These are phyloP conservation scores for Cordyceps cateniannulata DNA, from an alignment of 2,329 filamentous ascomycete species.

Conservation along the genomic window DNA sequence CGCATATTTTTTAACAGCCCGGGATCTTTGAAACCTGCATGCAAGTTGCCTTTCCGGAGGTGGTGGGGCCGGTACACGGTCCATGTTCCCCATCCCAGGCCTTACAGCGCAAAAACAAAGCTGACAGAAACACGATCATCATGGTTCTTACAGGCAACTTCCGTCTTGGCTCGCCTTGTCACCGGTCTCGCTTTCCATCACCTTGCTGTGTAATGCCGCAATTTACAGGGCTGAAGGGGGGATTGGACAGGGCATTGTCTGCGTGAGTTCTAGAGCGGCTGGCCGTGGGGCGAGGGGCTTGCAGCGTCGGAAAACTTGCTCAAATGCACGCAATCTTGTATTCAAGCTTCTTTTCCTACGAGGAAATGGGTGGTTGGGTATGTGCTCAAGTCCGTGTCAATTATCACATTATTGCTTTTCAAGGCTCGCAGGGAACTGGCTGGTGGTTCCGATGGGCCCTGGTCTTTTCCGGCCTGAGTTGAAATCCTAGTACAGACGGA, in stretches of 20 bases:
- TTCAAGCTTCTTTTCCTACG: constrained; percentile 11
- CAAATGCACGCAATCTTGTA: constrained; percentile 30
- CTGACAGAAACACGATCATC: neutral
- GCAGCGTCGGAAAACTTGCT: constrained; percentile 30
- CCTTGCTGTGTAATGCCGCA: neutral
- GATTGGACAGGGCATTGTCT: neutral
- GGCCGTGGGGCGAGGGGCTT: constrained; percentile 2
- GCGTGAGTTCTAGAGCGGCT: neutral
- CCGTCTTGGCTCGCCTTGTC: neutral
- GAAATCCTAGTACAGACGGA: no score
- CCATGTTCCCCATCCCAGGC: neutral
- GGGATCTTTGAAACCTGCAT: neutral
- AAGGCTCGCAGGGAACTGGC: no score
- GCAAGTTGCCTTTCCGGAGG: neutral
- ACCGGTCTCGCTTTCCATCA: neutral
- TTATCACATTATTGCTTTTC: neutral
- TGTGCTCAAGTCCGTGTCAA: neutral
- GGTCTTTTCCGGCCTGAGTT: no score
- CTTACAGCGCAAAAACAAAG: neutral
- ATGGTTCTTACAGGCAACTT: neutral
- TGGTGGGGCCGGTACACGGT: constrained; percentile 1
- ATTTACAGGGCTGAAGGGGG: neutral
- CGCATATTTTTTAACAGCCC: neutral
- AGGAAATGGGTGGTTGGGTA: neutral
- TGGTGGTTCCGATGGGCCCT: neutral